Percentiles rank a stretch among this genome's conserved stretches.
Evolutionary conservation across 2,329 filamentous ascomycete species (phyloP).

Genomic region (Didymella pinodella): DNA sequence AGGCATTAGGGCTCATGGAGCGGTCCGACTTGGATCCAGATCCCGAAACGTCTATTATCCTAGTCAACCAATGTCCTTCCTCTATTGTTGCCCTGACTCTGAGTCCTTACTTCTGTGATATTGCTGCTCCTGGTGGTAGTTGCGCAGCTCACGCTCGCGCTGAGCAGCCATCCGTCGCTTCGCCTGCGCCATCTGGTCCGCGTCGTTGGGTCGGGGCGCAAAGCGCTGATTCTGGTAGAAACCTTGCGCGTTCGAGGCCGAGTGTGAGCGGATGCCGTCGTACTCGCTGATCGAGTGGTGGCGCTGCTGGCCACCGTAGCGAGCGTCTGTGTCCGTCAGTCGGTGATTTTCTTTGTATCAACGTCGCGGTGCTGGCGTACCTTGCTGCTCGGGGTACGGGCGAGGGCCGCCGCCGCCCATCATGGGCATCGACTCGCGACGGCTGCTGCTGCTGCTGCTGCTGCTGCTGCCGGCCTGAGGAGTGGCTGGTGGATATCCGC

Average conservation of each 20-base stretch:
- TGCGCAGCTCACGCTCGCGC: slow-evolving; percentile 97
- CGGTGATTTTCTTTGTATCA: slow-evolving; percentile 3
- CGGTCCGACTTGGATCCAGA: slow-evolving; percentile 83
- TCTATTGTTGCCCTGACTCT: slow-evolving; percentile 72
- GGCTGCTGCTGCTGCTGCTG: slow-evolving; percentile 66
- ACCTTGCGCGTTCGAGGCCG: slow-evolving; percentile 82
- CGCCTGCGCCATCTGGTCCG: slow-evolving; percentile 98
- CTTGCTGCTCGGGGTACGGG: slow-evolving; percentile 63
- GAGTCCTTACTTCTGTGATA: slow-evolving; percentile 98
- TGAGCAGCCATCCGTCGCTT: slow-evolving; percentile 99
- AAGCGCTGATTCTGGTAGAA: slow-evolving; percentile 95
- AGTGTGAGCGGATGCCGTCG: slow-evolving; percentile 76
- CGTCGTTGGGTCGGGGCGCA: slow-evolving; percentile 86
- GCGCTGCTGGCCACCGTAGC: slow-evolving; percentile 72
- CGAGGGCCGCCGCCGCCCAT: slow-evolving; percentile 59
- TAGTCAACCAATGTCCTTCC: slow-evolving; percentile 56
- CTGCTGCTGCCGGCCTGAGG: slow-evolving; percentile 58
- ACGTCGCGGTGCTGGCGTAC: slow-evolving; percentile 52
- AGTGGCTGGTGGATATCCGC: slow-evolving; percentile 34
- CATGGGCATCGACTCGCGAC: slow-evolving; percentile 81
- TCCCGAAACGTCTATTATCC: slow-evolving; percentile 73
- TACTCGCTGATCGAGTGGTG: slow-evolving; percentile 88
- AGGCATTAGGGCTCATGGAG: slow-evolving; percentile 80
- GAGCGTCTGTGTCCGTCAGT: slow-evolving; percentile 63
- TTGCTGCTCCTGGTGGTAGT: slow-evolving; percentile 99